A percentile compares a stretch with the other conserved stretches of the same genome.
These are phyloP conservation scores for Trichoderma sp. DNA, from an alignment of 2,329 filamentous ascomycete species.

Conservation along the genomic window DNA sequence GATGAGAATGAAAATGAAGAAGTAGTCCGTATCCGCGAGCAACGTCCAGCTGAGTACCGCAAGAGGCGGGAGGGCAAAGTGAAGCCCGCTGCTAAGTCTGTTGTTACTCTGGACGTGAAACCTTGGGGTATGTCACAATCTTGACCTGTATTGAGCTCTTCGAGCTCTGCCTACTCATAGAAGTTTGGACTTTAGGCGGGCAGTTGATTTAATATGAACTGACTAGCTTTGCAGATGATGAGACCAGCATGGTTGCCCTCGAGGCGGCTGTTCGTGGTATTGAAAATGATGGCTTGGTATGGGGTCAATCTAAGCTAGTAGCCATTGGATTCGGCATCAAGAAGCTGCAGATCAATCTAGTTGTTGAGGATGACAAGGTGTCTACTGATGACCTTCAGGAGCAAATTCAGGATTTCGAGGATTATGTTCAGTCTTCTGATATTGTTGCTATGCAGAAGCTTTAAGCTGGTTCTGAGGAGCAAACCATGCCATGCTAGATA, in stretches of 20 bases:
- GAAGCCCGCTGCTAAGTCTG: not conserved
- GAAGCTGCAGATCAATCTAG: slow-evolving; percentile 98
- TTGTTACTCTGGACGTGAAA: not conserved
- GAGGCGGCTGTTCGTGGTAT: slow-evolving; percentile 79
- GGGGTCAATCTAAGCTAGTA: slow-evolving; percentile 88
- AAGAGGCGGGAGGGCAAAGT: not conserved
- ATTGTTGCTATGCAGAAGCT: slow-evolving; percentile 81
- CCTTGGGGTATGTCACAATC: not conserved
- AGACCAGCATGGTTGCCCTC: slow-evolving; percentile 59
- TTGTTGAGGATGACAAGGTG: slow-evolving; percentile 96
- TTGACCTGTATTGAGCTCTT: not conserved
- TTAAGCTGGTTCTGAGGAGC: not conserved
- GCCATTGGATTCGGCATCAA: slow-evolving; percentile 95
- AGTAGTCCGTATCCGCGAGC: not conserved
- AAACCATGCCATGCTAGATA: not conserved
- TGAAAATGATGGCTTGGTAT: slow-evolving; percentile 89
- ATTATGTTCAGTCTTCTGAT: slow-evolving; percentile 94
- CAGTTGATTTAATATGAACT: not conserved
- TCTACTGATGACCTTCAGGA: slow-evolving; percentile 83
- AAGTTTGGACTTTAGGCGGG: not conserved
- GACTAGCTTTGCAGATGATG: not conserved
- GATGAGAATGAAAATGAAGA: not conserved
- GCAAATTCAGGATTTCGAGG: slow-evolving; percentile 78
- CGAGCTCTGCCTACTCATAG: too few species aligned
- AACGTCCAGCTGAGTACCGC: not conserved